These are phyloP conservation scores for Globisporangium spiculum DNA, from an alignment of 352 stramenopile species.

Conservation along the genomic window DNA sequence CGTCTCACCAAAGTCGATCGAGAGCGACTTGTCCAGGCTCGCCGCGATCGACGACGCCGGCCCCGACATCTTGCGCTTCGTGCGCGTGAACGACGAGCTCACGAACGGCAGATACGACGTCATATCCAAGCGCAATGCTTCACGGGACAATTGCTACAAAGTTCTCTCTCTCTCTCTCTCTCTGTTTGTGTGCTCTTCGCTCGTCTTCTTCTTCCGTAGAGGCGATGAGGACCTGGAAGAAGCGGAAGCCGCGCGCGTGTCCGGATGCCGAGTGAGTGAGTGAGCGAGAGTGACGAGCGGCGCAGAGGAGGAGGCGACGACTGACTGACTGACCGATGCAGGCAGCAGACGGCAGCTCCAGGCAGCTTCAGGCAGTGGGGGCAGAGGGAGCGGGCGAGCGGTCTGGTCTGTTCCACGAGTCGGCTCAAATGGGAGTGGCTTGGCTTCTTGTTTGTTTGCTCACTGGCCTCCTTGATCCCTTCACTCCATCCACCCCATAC, in stretches of 20 bases:
- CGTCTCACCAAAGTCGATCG: conserved; percentile 17
- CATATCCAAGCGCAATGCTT: conserved; percentile 9
- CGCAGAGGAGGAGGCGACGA: not conserved
- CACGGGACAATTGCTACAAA: not conserved
- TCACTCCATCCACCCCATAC: conserved; percentile 8
- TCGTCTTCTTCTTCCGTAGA: not conserved
- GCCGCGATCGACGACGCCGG: conserved; percentile 30
- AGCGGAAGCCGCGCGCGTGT: not conserved
- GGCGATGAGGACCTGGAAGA: not conserved
- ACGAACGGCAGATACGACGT: conserved; percentile 24
- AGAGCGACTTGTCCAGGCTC: conserved; percentile 33
- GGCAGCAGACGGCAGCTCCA: not conserved
- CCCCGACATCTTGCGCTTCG: conserved; percentile 66
- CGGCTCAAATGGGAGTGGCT: conserved; percentile 13
- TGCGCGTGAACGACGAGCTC: conserved; percentile 24
- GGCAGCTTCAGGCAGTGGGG: not conserved
- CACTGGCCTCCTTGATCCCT: not conserved
- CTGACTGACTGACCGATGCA: not conserved
- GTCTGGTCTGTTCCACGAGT: not conserved
- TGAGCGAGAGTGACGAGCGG: not conserved
- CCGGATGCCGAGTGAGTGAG: not conserved
- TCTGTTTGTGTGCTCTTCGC: not conserved
- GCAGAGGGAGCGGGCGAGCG: not conserved
- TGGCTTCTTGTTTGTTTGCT: not conserved
- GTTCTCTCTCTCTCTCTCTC: not conserved